Base-by-base conservation (phyloP, 139 green algal species). In the Picochlorum sp. region DNA sequence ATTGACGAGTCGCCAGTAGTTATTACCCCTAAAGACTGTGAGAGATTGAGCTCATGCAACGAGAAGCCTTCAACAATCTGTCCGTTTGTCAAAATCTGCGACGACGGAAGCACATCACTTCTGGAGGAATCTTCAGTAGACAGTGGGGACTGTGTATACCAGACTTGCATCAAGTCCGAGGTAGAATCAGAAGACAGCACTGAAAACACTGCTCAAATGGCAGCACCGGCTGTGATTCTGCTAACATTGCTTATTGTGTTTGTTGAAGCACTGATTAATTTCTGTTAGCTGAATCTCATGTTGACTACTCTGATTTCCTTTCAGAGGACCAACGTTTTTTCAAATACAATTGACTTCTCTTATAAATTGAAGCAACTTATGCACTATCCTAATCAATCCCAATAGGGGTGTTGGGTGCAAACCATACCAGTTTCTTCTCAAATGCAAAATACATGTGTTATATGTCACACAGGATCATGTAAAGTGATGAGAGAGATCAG, bases 111-210 rank as follows among this genome's bases (percentile, higher is more conserved):
- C 12, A 59, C 53, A 9, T 40, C 39, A 14, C 13, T 70, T 14
- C 63, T 70, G 54, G 10, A 52, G 29, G 39, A 26, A 31, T 4
- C 33, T 49, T 84, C 49, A n/a, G 56, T 39, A 55, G 88, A 63
- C 2, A 76, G 54, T 2, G 83, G 75, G 2, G 68, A 64, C 73
- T 89, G 82, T 50, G 50, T 18, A 9, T 52, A 73, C 26, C 54
- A 22, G 77, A 35, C 35, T 7, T 40, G 54, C n/a, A 28, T 22
- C n/a, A 26, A 33, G 25, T n/a, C 20, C 18, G 39, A 26, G 9
- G 39, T 26, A 26, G 39, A 47, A n/a, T n/a, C 39, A 26, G n/a
- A 24, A 33, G 33, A 63, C 24, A 59, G 55, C 8, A 32, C 50
- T n/a, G n/a, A 24, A 33, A 33, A 63, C 24, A 59, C 63, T 14